Evolutionary conservation across 495 filamentous ascomycete genomes (phyloP), one percentile per base, ranked within the genome.

Genomic region (Xylaria castorea): DNA sequence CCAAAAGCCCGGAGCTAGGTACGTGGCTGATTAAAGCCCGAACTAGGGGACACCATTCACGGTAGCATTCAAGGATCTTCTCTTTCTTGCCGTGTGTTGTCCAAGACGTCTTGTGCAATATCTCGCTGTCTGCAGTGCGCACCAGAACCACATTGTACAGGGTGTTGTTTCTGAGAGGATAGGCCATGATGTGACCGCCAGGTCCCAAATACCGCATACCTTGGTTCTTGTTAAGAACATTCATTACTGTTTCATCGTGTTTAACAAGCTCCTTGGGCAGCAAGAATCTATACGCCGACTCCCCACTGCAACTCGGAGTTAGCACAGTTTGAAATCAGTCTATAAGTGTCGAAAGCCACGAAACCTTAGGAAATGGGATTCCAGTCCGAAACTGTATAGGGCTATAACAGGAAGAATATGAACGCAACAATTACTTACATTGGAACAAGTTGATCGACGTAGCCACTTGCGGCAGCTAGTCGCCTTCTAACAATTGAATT

Each of bases 251-350:
- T 1, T 79, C 78, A 40, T 86, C 82, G 0, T 76, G 73, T 53
- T 82, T 76, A 80, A 86, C 83, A 20, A 76, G 66, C 30, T 78
- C 75, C 44, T 80, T 78, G 0, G 83, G 78, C 2, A 86, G 72
- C 57, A 85, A 76, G 5, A 86, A 83, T 8, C 83, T 79, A 68
- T 85, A 87, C 8, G 84, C 85, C 2, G 83, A 82, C 68, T 87
- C 83, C 36, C 83, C 81, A 0, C 57, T 60, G 32, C 57, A 38
- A 22, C 6, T 60, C 6, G 6, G 11, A 38, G 57, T 60, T 38
- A 60, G 57, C 34, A 38, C 1, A 6, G 18, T 60, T 60, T 20
- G 18, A 7, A 9, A 32, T 5, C n/a, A 3, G 20, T 38, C 32
- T 3, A 4, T 58, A 34, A 34, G 27, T 25, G n/a, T 51, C 9